These are phyloP conservation scores for Rhynchospora breviuscula DNA, from an alignment of 176 grass and related monocot species.

Conservation along the genomic window DNA sequence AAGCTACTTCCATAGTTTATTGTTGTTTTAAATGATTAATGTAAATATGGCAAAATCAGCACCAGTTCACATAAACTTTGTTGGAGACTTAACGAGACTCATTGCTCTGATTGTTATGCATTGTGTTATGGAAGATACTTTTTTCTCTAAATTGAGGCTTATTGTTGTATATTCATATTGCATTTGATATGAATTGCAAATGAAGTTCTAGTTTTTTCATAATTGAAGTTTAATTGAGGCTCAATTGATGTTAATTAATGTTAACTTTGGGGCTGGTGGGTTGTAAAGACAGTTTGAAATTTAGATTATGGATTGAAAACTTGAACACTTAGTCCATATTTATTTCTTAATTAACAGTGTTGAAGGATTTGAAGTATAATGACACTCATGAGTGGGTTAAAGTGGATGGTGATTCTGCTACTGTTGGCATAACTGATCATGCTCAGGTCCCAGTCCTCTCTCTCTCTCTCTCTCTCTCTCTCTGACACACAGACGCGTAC, in stretches of 20 bases:
- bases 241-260: background rate
- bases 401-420: conserved; percentile 70
- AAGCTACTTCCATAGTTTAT: background rate
- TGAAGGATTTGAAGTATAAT: conserved; percentile 88
- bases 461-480: background rate
- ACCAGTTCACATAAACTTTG: background rate
- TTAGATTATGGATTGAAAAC: background rate
- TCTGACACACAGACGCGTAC: no score
- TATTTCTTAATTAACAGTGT: conserved; percentile 43
- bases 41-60: background rate
- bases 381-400: conserved; percentile 95
- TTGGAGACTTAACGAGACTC: background rate
- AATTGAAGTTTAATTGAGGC: background rate
- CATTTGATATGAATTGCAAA: background rate
- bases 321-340: background rate
- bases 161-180: background rate
- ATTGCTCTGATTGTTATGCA: background rate
- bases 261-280: background rate
- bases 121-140: background rate
- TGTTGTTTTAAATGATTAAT: background rate
- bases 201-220: background rate
- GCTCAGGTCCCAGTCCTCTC: conserved; percentile 46
- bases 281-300: background rate
- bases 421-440: conserved; percentile 91
- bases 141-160: background rate